Base-by-base conservation (phyloP, 768 basidiomycete species). In the Psilocybe sp. region DNA sequence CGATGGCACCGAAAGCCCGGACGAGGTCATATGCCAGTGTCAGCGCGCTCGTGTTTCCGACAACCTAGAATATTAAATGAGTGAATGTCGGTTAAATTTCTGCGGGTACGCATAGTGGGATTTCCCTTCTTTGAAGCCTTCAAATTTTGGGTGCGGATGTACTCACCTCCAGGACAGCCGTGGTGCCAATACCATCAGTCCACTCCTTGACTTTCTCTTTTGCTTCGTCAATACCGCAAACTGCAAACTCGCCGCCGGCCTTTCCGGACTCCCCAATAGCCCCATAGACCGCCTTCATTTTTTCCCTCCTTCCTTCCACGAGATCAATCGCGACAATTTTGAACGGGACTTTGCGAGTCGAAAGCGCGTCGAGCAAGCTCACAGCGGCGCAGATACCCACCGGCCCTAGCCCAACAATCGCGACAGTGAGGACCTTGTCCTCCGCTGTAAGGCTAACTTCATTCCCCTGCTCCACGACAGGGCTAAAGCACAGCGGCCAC, bases 321-420 rank as follows among this genome's bases (percentile, higher is more conserved):
- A 80, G 78, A 60, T 91, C 89, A 43, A 89, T 72, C 3, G 81
- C 82, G 8, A 89, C 67, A 40, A 92, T 73, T 37, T 72, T 75
- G 69, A 75, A 85, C 14, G 73, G 67, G 9, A 78, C 36, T 15
- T 71, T 60, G 16, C 73, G 66, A 10, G 71, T 67, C 3, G 75
- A 69, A 2, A 87, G 71, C 52, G 74, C 71, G 56, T 89, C 85
- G 19, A 91, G 72, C 39, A 89, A 69, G 48, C 79, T 79, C 48
- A 89, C 73, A 11, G 74, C 68, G 1, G 86, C 75, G 54, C 88
- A 91, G 51, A 90, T 67, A 16, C 89, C 89, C 9, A 92, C 89
- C 14, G 89, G 89, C 6, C 89, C 89, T 44, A 92, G 71, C 3
- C 89, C 89, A 15, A 91, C 67, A 31, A 91, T 69, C 0, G 82